Percentiles rank a stretch among this genome's conserved stretches.
These are phyloP conservation scores for Serpula lacrymans DNA, from an alignment of 768 basidiomycete species.

Conservation along the genomic window DNA sequence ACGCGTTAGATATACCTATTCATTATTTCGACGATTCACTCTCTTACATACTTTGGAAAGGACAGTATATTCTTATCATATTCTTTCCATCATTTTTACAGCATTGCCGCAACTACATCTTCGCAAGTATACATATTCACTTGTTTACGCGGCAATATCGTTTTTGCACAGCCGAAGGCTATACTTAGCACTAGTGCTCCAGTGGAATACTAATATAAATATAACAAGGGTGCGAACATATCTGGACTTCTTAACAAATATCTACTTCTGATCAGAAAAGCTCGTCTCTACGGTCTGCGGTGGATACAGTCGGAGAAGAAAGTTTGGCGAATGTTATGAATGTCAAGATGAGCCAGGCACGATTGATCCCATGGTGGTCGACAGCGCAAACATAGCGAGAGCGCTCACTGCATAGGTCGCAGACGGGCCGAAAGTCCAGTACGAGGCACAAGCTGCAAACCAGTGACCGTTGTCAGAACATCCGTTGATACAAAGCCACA, in stretches of 20 bases:
- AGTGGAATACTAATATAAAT: background rate
- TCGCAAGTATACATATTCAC: background rate
- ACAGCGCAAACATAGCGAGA: constrained; percentile 60
- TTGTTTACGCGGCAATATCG: background rate
- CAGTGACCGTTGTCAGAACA: no score
- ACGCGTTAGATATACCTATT: constrained; percentile 10
- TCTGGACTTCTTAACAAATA: no score
- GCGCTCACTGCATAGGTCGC: constrained; percentile 68
- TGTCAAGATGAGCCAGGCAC: constrained; percentile 32
- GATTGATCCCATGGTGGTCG: constrained; percentile 52
- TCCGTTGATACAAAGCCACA: constrained; percentile 8
- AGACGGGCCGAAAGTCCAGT: constrained; percentile 86
- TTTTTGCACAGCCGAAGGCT: background rate
- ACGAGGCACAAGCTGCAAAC: constrained; percentile 78
- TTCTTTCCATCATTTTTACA: constrained; percentile 1
- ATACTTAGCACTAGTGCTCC: background rate
- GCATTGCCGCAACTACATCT: background rate
- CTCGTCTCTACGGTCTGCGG: background rate
- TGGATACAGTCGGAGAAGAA: constrained; percentile 6
- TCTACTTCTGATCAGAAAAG: no score
- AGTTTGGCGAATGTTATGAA: constrained; percentile 16
- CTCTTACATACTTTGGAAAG: background rate
- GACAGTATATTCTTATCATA: background rate
- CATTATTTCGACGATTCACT: constrained; percentile 3
- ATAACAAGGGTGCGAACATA: background rate